Conservation (phyloP, 2,329 filamentous ascomycete genomes). For the Ramularia endophylla region DNA sequence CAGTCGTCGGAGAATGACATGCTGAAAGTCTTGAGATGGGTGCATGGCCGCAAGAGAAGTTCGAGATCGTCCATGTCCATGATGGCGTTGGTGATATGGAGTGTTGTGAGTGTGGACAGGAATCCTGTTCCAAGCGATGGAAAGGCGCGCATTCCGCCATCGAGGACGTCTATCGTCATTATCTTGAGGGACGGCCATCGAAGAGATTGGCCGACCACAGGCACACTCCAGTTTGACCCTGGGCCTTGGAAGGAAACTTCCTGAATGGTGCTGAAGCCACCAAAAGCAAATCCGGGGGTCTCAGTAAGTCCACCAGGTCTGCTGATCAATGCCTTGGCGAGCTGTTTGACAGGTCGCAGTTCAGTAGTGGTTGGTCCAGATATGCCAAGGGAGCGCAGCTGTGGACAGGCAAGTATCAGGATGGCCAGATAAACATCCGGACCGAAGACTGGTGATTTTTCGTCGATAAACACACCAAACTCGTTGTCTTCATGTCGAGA, state of each 20-base stretch:
- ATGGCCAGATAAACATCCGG: slow-evolving; percentile 1
- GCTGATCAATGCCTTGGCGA: background rate
- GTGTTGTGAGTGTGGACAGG: background rate
- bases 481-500: background rate
- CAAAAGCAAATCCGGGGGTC: background rate
- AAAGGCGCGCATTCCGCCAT: background rate
- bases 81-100: background rate
- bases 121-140: background rate
- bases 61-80: background rate
- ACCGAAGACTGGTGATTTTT: background rate
- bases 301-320: background rate
- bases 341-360: background rate
- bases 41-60: background rate
- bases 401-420: slow-evolving; percentile 1
- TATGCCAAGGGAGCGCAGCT: background rate
- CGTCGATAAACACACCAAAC: background rate
- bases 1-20: background rate
- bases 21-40: background rate
- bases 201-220: background rate
- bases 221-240: background rate
- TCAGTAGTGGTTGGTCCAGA: background rate
- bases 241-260: background rate
- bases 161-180: background rate
- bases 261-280: background rate
- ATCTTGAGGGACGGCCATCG: background rate